Evolutionary conservation across 345 rosid species (phyloP), one percentile per base, ranked within the genome.

Genomic region (Cardamine resedifolia): DNA sequence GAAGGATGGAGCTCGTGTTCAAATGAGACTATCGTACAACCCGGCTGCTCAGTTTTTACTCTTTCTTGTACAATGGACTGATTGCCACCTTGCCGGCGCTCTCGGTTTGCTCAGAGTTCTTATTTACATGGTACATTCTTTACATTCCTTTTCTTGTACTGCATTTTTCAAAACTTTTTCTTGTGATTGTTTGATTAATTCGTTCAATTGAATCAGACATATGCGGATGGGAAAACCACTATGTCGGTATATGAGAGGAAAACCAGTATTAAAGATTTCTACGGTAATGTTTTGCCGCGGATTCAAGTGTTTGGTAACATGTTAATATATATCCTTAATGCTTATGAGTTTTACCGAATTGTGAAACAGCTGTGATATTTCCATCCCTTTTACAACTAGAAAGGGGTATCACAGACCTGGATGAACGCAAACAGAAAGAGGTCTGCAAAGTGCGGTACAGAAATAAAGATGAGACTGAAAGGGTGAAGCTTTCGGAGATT

Each of bases 61-160:
- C 43, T 95, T 95, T 76, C 98, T 95, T 68, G 98, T 92, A 36
- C 99, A 87, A 52, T 95, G 99, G 99, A 91, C 96, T 36, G 96
- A 90, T 74, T 91, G 94, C 72, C 84, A 92, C 76, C 90, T 95
- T 5, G 99, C 98, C 1, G 99, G 98, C 41, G 85, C 97, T 4
- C 85, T 95, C 48, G 99, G 99, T 45, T 81, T 95, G 70, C 96
- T 95, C 49, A 86, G 97, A 76, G 82, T 95, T 70, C 96, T 91
- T 27, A 84, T 90, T 55, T 91, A 90, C 61, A 83, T 84, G 98
- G 99, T 92, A 79, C 51, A 12, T 66, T 41, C 34, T 12, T 43
- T 50, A 24, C 62, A 1, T 64, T 34, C 58, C 15, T 71, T 36
- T 66, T 11, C 0, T 65, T 61, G 50, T 38, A 47, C 62, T 24